Evolutionary conservation across 805 yeast species (phyloP).

Genomic region (Henningerozyma blattae): DNA sequence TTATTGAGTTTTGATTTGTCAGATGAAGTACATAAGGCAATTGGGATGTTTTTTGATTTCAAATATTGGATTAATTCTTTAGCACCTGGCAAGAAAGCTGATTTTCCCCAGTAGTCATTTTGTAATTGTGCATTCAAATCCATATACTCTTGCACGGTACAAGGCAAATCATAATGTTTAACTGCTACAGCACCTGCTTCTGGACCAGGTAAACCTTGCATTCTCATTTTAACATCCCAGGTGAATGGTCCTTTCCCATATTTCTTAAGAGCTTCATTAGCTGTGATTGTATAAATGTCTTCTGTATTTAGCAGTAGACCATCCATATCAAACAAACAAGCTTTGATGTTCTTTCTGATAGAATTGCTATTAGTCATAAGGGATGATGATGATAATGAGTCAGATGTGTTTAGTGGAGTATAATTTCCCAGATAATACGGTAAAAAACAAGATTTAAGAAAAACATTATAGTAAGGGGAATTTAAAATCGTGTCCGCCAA

Average conservation of each 20-base stretch:
- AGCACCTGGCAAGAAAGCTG: slow-evolving; percentile 78
- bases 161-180: slow-evolving; percentile 55
- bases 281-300: slow-evolving; percentile 74
- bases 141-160: slow-evolving; percentile 54
- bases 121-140: slow-evolving; percentile 40
- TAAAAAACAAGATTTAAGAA: neutral
- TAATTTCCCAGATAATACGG: neutral
- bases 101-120: slow-evolving; percentile 43
- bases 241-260: slow-evolving; percentile 72
- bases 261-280: slow-evolving; percentile 50
- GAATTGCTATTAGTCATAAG: too few species aligned
- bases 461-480: slow-evolving; percentile 2
- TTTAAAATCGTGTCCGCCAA: neutral
- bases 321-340: slow-evolving; percentile 66
- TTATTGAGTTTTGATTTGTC: slow-evolving; percentile 43
- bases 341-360: slow-evolving; percentile 16
- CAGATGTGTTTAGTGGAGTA: neutral
- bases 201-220: slow-evolving; percentile 88
- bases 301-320: slow-evolving; percentile 90
- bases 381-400: too few species aligned
- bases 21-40: slow-evolving; percentile 88
- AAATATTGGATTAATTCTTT: slow-evolving; percentile 49
- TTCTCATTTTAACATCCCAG: slow-evolving; percentile 78
- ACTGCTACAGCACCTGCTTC: slow-evolving; percentile 56
- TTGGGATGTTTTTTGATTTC: slow-evolving; percentile 45